Base-by-base conservation (phyloP, 495 filamentous ascomycete genomes). In the Aspergillus sclerotioniger region DNA sequence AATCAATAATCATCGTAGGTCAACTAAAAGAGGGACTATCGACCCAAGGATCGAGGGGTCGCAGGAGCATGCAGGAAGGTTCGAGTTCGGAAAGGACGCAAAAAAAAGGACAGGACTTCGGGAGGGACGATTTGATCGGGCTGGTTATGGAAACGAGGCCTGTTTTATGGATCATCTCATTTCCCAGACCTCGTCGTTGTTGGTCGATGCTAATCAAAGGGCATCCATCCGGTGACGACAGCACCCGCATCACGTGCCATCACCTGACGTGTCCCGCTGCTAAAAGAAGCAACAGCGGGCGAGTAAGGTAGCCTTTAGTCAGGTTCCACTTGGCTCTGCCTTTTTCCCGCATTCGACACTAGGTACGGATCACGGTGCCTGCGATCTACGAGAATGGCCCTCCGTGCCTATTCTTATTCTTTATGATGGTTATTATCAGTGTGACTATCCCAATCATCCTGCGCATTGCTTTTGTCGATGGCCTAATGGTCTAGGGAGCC, bases 11-110 rank as follows among this genome's bases (percentile, higher is more conserved):
- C 47, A 50, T 50, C n/a, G 47, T 31, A 50, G 10, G 49, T 46
- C 12, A 58, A 53, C 57, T 57, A 57, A 39, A 44, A 47, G 57
- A 52, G 51, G 33, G 49, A 60, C 61, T 60, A 63, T 60, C 51
- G 54, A 58, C 55, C 53, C 20, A 55, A 37, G 47, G 54, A 56
- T 43, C 57, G 25, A 17, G 37, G 25, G 32, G 25, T 53, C 3
- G n/a, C 20, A 51, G 32, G n/a, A 35, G 50, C 4, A 45, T 15
- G 28, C 3, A 8, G 15, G 20, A 32, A 51, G 10, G 17, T 21
- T 28, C 17, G 52, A 59, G 17, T 33, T n/a, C 54, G 46, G 55
- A 50, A 45, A 45, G 46, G 43, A 15, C 51, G 17, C 35, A 51
- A 29, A 37, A 25, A 54, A 54, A 41, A 5, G 32, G 52, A 50